Base-by-base conservation (phyloP, 2,329 filamentous ascomycete species). In the Aureobasidium mangrovei region DNA sequence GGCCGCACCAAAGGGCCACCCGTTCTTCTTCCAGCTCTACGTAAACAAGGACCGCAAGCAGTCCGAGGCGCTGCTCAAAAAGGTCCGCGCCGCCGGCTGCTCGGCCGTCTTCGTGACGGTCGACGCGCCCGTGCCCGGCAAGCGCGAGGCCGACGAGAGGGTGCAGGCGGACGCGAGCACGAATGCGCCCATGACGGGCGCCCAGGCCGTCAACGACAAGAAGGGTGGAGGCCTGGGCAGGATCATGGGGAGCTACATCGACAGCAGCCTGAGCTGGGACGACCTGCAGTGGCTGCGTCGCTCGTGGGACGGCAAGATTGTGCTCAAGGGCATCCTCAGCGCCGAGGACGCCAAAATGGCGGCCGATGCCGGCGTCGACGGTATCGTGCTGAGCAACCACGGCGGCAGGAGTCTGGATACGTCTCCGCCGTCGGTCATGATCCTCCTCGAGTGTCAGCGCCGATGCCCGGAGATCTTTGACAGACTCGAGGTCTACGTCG, bases 381-480 rank as follows among this genome's bases (percentile, higher is more conserved):
- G 74, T 1, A 71, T 79, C 28, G 57, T 77, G 18, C 63, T 79
- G 4, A 73, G 70, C 24, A 79, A 79, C 57, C 77, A 80, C 54
- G 77, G 77, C 2, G 77, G 77, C 0, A 66, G 77, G 7, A 76
- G 78, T 59, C 61, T 78, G 53, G 74, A 79, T 59, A 72, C 70
- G 32, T 72, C 74, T 0, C 74, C 78, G 2, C 71, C 83, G 0
- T 74, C 78, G 0, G 72, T 86, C 31, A 64, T 85, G 33, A 75
- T 81, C 0, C 63, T 86, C 3, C 67, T 86, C 1, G 83, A 87
- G 67, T 72, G 86, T 57, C 81, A 81, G 55, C 75, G 75, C 59
- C 77, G 77, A 58, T 81, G 77, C 40, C 82, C 83, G 0, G 72
- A 79, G 53, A 73, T 86, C 0, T 81, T 86, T 49, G 74, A 77